A percentile compares a stretch with the other conserved stretches of the same genome.
These are phyloP conservation scores for Ephemerocybe angulata DNA, from an alignment of 768 basidiomycete species.

Conservation along the genomic window DNA sequence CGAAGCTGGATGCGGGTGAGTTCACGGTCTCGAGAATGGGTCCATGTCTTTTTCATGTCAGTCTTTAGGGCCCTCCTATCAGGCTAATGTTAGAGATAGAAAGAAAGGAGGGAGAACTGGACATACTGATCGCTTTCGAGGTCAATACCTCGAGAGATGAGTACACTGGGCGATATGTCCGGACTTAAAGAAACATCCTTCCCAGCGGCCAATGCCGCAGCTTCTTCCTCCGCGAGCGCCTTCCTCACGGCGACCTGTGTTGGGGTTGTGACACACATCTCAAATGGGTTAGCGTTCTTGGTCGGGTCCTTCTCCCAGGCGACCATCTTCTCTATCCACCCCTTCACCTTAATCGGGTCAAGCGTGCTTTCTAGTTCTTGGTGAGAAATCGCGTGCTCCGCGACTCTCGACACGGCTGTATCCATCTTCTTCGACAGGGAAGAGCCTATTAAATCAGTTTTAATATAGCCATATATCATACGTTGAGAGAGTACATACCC, in stretches of 20 bases:
- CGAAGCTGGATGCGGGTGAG: not conserved
- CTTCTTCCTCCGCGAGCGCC: not conserved
- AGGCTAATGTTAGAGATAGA: not conserved
- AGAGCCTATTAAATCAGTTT: not conserved
- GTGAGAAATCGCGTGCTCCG: too few relatives aligned
- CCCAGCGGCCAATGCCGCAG: not conserved
- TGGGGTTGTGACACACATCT: not conserved
- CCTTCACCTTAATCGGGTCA: not conserved
- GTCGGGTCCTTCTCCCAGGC: not conserved
- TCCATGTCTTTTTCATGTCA: not conserved
- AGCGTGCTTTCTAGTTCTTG: not conserved
- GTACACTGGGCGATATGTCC: not conserved
- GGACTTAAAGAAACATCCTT: not conserved
- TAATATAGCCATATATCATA: not conserved
- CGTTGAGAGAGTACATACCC: not conserved
- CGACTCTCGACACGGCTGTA: too few relatives aligned
- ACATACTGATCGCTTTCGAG: not conserved
- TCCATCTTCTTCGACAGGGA: not conserved
- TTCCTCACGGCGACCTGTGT: not conserved
- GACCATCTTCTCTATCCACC: not conserved
- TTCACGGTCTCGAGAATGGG: not conserved
- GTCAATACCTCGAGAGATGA: too few relatives aligned
- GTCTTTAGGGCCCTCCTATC: not conserved
- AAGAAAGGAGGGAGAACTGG: not conserved
- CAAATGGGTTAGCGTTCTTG: not conserved